A percentile compares a stretch with the other conserved stretches of the same genome.
These are phyloP conservation scores for Apiospora hydei DNA, from an alignment of 2,329 filamentous ascomycete genomes.

Conservation along the genomic window DNA sequence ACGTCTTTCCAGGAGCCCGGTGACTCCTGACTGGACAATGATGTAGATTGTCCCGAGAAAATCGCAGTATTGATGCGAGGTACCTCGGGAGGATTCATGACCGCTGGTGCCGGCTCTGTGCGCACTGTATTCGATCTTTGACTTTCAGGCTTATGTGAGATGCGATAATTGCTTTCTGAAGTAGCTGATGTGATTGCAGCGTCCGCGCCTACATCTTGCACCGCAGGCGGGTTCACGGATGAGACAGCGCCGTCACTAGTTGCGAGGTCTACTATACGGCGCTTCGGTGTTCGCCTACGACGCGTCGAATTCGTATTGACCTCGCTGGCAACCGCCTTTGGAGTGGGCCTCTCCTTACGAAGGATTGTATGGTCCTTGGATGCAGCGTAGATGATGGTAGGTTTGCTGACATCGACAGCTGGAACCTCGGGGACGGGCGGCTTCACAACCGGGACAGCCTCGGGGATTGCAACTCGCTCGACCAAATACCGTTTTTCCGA, in stretches of 20 bases:
- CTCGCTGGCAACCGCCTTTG: slow-evolving; percentile 64
- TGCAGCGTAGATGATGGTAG: slow-evolving; percentile 63
- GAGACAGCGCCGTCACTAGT: slow-evolving; percentile 53
- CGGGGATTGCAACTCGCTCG: slow-evolving; percentile 79
- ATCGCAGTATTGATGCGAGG: slow-evolving; percentile 49
- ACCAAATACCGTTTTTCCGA: slow-evolving; percentile 84
- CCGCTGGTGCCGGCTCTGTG: slow-evolving; percentile 35
- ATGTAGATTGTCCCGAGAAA: slow-evolving; percentile 43
- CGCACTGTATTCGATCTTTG: slow-evolving; percentile 45
- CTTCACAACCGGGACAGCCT: slow-evolving; percentile 80
- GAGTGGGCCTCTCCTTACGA: slow-evolving; percentile 64
- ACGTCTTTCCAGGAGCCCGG: slow-evolving; percentile 49
- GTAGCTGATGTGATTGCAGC: slow-evolving; percentile 30
- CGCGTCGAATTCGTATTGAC: slow-evolving; percentile 65
- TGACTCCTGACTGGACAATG: slow-evolving; percentile 42
- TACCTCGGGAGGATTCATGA: slow-evolving; percentile 40
- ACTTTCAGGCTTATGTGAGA: slow-evolving; percentile 51
- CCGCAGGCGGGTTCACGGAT: slow-evolving; percentile 31
- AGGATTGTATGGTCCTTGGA: slow-evolving; percentile 59
- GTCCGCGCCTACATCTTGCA: slow-evolving; percentile 34
- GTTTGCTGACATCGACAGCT: slow-evolving; percentile 72
- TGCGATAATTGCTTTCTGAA: slow-evolving; percentile 50
- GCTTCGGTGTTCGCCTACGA: slow-evolving; percentile 65
- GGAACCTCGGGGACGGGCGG: slow-evolving; percentile 68
- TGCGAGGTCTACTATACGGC: slow-evolving; percentile 70